phyloP scores from a whole-genome alignment of 2,329 filamentous ascomycete species.

The Colletotrichum tropicicola region DNA sequence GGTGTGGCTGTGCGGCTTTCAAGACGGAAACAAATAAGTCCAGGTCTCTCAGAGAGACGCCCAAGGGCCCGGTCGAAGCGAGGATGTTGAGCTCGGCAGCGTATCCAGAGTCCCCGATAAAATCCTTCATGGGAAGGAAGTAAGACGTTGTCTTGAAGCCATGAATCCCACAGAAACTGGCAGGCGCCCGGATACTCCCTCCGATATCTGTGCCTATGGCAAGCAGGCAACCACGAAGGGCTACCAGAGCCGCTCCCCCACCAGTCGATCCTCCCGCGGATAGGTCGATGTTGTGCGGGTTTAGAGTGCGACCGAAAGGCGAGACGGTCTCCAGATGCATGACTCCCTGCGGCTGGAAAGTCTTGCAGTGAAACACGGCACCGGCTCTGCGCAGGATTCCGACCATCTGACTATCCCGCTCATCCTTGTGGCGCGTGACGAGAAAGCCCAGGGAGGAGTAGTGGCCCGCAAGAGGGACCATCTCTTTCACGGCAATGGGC shows the following conservation, averaged over 20 bases:
- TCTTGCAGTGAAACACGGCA: conserved; percentile 73
- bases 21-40: conserved; percentile 42
- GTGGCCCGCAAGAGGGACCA: conserved; percentile 62
- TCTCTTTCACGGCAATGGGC: conserved; percentile 63
- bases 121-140: conserved; percentile 37
- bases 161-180: conserved; percentile 43
- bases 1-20: conserved; percentile 35
- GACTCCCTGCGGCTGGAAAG: conserved; percentile 71
- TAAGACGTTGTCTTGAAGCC: conserved; percentile 35
- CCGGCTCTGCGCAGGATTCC: conserved; percentile 65
- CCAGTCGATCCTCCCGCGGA: conserved; percentile 72
- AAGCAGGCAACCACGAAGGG: conserved; percentile 48
- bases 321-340: conserved; percentile 67
- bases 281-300: conserved; percentile 67
- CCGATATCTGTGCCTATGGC: conserved; percentile 53
- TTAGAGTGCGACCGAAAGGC: conserved; percentile 68
- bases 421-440: conserved; percentile 56
- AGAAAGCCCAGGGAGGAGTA: conserved; percentile 62
- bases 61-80: conserved; percentile 44
- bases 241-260: conserved; percentile 55
- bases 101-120: conserved; percentile 33
- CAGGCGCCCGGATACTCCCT: conserved; percentile 48
- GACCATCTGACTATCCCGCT: conserved; percentile 64
- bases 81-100: conserved; percentile 45
- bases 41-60: conserved; percentile 41